Conservation (phyloP, 257 asterid genomes). For the Rehmannia glutinosa region DNA sequence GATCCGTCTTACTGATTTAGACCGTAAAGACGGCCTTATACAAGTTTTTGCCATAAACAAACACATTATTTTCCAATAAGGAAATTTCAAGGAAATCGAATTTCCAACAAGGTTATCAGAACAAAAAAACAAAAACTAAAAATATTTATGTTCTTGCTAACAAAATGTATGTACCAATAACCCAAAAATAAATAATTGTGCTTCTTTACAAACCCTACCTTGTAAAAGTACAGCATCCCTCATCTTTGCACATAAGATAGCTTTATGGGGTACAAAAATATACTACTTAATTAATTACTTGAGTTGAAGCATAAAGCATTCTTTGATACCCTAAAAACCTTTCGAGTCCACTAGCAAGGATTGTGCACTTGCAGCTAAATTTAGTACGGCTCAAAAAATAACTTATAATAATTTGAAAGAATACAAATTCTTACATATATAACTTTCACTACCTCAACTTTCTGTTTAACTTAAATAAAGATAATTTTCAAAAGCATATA, state of each 20-base stretch:
- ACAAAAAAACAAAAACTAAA: not conserved
- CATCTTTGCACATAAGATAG: not conserved
- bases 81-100: too few relatives aligned
- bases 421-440: not conserved
- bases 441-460: constrained; percentile 25
- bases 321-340: constrained; percentile 16
- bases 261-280: not conserved
- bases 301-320: not conserved
- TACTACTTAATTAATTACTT: constrained; percentile 1
- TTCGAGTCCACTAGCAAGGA: constrained; percentile 15
- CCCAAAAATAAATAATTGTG: not conserved
- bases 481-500: constrained; percentile 10
- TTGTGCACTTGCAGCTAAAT: not conserved
- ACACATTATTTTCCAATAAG: too few relatives aligned
- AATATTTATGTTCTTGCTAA: not conserved
- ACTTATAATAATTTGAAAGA: not conserved
- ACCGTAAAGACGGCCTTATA: too few relatives aligned
- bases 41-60: too few relatives aligned
- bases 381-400: not conserved
- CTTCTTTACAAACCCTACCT: constrained; percentile 3
- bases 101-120: too few relatives aligned
- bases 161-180: not conserved
- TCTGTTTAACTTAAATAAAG: constrained; percentile 9
- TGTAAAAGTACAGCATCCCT: not conserved
- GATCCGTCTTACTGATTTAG: too few relatives aligned